phyloP scores from a whole-genome alignment of 2,329 filamentous ascomycete species.

The Botrytis pseudocinerea region DNA sequence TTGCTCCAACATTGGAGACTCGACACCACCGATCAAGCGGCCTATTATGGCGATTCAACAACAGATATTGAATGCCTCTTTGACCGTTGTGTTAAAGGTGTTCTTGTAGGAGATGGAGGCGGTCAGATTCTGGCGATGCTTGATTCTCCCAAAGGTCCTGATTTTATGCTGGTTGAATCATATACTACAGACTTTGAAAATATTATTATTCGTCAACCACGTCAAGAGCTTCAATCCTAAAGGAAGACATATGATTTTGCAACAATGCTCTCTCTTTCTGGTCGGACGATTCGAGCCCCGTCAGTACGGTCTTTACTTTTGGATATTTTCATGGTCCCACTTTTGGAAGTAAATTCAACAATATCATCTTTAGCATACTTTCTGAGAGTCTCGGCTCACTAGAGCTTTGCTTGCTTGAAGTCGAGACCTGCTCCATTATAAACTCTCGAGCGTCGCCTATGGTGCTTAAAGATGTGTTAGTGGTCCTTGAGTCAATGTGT shows the following conservation, averaged over 20 bases:
- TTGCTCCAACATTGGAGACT: slow-evolving; percentile 25
- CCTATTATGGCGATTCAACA: slow-evolving; percentile 40
- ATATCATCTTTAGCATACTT: neutral
- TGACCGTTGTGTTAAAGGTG: slow-evolving; percentile 29
- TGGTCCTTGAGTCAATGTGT: neutral
- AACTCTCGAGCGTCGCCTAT: neutral
- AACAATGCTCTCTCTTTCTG: neutral
- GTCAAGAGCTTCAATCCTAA: neutral
- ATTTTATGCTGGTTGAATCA: neutral
- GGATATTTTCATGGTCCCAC: neutral
- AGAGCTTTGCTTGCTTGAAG: neutral
- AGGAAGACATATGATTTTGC: neutral
- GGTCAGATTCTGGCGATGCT: slow-evolving; percentile 28
- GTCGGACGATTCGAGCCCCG: neutral
- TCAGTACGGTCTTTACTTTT: neutral
- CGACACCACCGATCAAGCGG: slow-evolving; percentile 9
- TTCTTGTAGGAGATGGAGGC: slow-evolving; percentile 33
- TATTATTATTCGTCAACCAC: neutral
- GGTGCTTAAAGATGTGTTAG: neutral
- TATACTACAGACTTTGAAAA: neutral
- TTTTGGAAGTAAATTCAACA: neutral
- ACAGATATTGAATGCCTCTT: slow-evolving; percentile 40
- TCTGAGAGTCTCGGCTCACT: neutral
- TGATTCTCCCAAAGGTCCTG: neutral
- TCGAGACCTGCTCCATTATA: neutral